phyloP scores from a whole-genome alignment of 805 yeast species.

The Pichia occidentalis region DNA sequence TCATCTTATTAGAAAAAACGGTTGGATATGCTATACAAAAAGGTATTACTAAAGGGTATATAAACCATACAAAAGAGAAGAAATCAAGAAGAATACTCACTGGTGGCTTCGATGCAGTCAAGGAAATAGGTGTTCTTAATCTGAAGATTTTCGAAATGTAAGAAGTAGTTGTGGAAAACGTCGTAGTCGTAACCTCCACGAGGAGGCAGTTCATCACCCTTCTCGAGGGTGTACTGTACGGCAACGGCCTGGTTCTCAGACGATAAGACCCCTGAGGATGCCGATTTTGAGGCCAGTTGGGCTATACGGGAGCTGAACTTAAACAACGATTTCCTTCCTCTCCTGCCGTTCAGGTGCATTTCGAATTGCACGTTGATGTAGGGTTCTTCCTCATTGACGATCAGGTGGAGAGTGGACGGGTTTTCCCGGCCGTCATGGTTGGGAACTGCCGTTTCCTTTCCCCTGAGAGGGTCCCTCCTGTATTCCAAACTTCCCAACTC shows the following conservation, averaged over 20 bases:
- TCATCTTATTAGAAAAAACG: too few species aligned
- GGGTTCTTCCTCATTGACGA: constrained; percentile 25
- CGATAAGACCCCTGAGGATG: constrained; percentile 7
- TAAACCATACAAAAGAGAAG: too few species aligned
- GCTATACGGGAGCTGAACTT: constrained; percentile 9
- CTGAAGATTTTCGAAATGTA: constrained; percentile 18
- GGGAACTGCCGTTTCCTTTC: constrained; percentile 1
- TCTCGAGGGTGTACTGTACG: constrained; percentile 16
- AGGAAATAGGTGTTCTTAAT: constrained; percentile 22
- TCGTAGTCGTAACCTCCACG: constrained; percentile 26
- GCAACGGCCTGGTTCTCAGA: constrained; percentile 9
- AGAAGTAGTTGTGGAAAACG: constrained; percentile 18
- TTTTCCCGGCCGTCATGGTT: not conserved
- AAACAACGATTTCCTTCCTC: constrained; percentile 9
- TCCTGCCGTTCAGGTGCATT: constrained; percentile 12
- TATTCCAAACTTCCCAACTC: constrained; percentile 19
- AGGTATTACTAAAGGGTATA: too few species aligned
- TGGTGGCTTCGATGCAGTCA: constrained; percentile 9
- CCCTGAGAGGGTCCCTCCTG: constrained; percentile 20
- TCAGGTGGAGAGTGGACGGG: constrained; percentile 10
- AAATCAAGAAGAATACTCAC: too few species aligned
- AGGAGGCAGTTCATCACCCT: constrained; percentile 23
- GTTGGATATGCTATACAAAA: too few species aligned
- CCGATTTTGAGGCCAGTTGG: constrained; percentile 3
- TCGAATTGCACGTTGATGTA: constrained; percentile 20